Evolutionary conservation across 805 yeast genomes (phyloP).

Genomic region (Schwanniomyces pseudopolymorphus): DNA sequence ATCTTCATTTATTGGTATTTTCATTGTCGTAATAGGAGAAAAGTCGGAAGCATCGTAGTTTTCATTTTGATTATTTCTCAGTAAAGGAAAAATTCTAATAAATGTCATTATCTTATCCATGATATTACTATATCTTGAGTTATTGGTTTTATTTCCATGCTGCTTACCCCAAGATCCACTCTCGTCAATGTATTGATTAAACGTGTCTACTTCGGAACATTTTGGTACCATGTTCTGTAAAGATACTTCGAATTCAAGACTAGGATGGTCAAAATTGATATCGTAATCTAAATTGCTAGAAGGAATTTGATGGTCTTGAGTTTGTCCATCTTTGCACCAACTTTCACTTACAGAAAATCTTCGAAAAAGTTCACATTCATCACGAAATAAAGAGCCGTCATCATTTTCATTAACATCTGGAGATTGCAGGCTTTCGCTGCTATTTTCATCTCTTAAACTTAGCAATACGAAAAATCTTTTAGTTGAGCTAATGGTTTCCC

Average conservation of each 20-base stretch:
- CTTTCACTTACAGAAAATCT: background rate
- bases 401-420: background rate
- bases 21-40: constrained; percentile 6
- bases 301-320: background rate
- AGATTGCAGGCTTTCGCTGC: background rate
- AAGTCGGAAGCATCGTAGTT: background rate
- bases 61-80: background rate
- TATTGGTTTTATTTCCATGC: background rate
- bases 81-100: background rate
- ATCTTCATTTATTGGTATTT: constrained; percentile 7
- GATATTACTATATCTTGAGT: background rate
- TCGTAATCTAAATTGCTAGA: background rate
- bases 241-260: constrained; percentile 4
- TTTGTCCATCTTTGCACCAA: background rate
- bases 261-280: constrained; percentile 5
- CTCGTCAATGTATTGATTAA: too few species aligned
- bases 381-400: background rate
- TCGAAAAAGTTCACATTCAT: background rate
- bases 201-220: background rate
- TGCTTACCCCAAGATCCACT: background rate
- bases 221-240: background rate
- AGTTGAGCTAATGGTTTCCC: background rate
- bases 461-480: background rate
- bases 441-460: background rate
- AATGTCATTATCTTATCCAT: background rate